Base-by-base conservation (phyloP, 1,139 yeast genomes). In the Kodamaea sp. region DNA sequence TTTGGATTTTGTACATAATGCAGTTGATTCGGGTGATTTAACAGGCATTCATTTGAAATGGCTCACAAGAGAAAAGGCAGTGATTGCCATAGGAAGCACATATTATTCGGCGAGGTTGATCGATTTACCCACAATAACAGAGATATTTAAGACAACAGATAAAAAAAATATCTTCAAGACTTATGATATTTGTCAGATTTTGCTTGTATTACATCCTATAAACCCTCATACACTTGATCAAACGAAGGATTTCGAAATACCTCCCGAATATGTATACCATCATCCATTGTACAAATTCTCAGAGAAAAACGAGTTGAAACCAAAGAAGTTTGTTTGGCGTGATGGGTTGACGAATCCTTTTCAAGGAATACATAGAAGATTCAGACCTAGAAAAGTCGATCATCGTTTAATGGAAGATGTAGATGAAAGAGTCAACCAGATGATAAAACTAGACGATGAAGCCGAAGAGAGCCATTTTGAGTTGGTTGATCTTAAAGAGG, bases 111-210 rank as follows among this genome's bases (percentile, higher is more conserved):
- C 95, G 0, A 79, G 87, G 48, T 65, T 94, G 31, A 78, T 92
- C n/a, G 95, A 90, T 52, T 65, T 94, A 46, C 99, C 99, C 0
- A 87, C 96, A 0, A 63, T 90, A 8, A 78, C 89, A 4, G 98
- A 94, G 57, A 79, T 87, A 6, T 88, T 83, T 57, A 94, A 94
- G 61, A 83, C 96, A 2, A 78, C 90, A 24, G 98, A 94, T 58
- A 78, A 84, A 54, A 92, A 90, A 60, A 92, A 88, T 54, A 75
- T 92, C 27, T 84, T 84, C 66, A 94, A 94, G 57, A 81, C 94
- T 0, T 73, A 89, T 28, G 97, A 94, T 59, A 70, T 92, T 7
- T 79, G 87, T 42, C 97, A 94, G 60, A 85, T 94, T 68, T 65
- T 94, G 36, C 65, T 90, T 10, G 94, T 92, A 4, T 70, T 89